Percentiles rank a stretch among this genome's conserved stretches.
Conservation (phyloP, 345 rosid genomes). For the Erysimum cheiranthoides region DNA sequence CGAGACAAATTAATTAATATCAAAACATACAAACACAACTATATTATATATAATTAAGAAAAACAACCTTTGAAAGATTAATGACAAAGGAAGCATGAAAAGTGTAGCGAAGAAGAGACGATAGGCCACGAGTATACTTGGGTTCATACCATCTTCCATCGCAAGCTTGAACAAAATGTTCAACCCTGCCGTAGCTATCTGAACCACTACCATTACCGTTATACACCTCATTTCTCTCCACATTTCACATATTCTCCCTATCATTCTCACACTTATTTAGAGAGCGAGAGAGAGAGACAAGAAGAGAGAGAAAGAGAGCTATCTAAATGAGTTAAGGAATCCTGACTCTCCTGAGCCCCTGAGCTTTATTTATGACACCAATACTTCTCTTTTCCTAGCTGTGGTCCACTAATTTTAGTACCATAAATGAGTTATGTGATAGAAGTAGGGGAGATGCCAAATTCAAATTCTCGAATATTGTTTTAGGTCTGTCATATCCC, state of each 20-base stretch:
- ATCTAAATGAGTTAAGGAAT: not conserved
- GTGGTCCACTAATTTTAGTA: constrained; percentile 35
- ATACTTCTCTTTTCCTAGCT: constrained; percentile 7
- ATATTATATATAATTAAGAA: not conserved
- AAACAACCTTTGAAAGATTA: constrained; percentile 50
- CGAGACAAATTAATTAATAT: not conserved
- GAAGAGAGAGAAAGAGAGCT: not conserved
- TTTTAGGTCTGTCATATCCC: constrained; percentile 14
- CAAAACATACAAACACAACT: not conserved
- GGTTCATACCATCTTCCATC: constrained; percentile 47
- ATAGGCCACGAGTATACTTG: constrained; percentile 50
- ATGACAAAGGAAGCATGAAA: constrained; percentile 46
- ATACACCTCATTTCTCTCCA: constrained; percentile 41
- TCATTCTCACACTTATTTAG: constrained; percentile 12
- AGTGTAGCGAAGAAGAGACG: constrained; percentile 48
- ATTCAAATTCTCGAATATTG: constrained; percentile 26
- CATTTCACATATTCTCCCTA: constrained; percentile 27
- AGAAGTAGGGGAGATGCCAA: constrained; percentile 11
- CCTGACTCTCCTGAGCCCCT: constrained; percentile 9
- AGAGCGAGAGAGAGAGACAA: not conserved
- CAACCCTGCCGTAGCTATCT: constrained; percentile 44
- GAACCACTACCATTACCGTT: constrained; percentile 49
- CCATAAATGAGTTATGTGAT: constrained; percentile 29
- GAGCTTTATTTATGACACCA: constrained; percentile 38
- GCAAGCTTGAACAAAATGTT: constrained; percentile 50